Conservation (phyloP, 257 asterid genomes). For the Gentiana dahurica region DNA sequence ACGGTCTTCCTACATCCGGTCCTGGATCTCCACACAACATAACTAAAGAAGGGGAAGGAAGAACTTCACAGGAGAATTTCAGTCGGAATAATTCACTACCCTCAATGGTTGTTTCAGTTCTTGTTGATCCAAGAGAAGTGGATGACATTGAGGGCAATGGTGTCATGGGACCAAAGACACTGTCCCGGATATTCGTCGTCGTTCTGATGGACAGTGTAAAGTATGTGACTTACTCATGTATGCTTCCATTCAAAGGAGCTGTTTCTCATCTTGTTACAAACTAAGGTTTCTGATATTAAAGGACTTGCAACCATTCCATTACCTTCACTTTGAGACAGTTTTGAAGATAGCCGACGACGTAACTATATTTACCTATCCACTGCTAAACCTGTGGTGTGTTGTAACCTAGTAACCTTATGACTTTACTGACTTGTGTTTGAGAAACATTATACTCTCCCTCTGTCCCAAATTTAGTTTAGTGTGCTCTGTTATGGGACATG, state of each 20-base stretch:
- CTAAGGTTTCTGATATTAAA: conserved; percentile 17
- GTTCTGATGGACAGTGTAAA: conserved; percentile 82
- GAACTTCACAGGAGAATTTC: conserved; percentile 32
- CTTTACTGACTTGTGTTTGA: no score
- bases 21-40: conserved; percentile 47
- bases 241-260: conserved; percentile 81
- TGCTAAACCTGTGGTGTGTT: no score
- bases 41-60: conserved; percentile 34
- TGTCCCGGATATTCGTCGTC: conserved; percentile 75
- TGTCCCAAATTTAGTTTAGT: no score
- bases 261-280: conserved; percentile 52
- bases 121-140: conserved; percentile 83
- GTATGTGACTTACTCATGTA: conserved; percentile 88
- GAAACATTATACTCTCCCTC: no score
- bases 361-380: no score
- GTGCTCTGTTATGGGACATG: no score
- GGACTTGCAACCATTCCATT: not conserved
- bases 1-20: conserved; percentile 37
- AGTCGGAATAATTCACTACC: conserved; percentile 33
- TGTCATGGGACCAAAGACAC: conserved; percentile 64
- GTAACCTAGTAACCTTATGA: no score
- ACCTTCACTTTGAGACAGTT: conserved; percentile 22
- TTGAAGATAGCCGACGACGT: conserved; percentile 39
- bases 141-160: conserved; percentile 68
- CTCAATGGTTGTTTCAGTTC: conserved; percentile 94